phyloP scores from a whole-genome alignment of 208 protist species.

The Porcisia hertigi region DNA sequence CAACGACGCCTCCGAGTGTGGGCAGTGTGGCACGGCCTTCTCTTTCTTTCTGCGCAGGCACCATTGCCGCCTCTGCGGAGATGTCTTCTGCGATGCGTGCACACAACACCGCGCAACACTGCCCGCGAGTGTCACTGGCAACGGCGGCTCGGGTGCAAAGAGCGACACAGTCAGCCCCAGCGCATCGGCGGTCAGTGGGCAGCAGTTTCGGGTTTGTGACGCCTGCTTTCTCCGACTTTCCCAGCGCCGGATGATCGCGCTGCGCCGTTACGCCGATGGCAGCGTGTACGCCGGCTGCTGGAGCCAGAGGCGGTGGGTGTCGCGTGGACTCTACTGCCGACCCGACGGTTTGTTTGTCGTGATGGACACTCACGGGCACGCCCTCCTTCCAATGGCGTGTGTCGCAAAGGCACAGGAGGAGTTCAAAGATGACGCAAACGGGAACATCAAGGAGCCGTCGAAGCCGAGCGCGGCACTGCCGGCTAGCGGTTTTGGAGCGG shows the following conservation, averaged over 20 bases:
- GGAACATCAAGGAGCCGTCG: background rate
- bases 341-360: constrained; percentile 72
- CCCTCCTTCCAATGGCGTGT: constrained; percentile 30
- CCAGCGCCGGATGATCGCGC: constrained; percentile 68
- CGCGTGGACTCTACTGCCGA: constrained; percentile 75
- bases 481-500: constrained; percentile 7
- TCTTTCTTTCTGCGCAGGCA: constrained; percentile 83
- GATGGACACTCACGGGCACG: constrained; percentile 56
- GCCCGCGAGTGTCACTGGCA: constrained; percentile 59
- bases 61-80: constrained; percentile 93
- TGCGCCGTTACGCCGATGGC: constrained; percentile 63
- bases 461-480: constrained; percentile 1
- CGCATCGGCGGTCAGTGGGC: background rate
- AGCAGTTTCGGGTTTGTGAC: constrained; percentile 73
- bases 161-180: constrained; percentile 12
- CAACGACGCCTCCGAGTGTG: constrained; percentile 54
- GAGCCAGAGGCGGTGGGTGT: constrained; percentile 71
- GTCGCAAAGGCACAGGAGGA: background rate
- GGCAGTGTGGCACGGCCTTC: constrained; percentile 77
- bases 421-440: constrained; percentile 1
- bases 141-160: constrained; percentile 18
- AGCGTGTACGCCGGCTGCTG: constrained; percentile 83
- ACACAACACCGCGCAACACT: constrained; percentile 63
- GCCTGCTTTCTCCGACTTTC: constrained; percentile 67
- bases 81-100: constrained; percentile 92